Base-by-base conservation (phyloP, 371 early-diverging fungal genomes). In the Zychaea mexicana region DNA sequence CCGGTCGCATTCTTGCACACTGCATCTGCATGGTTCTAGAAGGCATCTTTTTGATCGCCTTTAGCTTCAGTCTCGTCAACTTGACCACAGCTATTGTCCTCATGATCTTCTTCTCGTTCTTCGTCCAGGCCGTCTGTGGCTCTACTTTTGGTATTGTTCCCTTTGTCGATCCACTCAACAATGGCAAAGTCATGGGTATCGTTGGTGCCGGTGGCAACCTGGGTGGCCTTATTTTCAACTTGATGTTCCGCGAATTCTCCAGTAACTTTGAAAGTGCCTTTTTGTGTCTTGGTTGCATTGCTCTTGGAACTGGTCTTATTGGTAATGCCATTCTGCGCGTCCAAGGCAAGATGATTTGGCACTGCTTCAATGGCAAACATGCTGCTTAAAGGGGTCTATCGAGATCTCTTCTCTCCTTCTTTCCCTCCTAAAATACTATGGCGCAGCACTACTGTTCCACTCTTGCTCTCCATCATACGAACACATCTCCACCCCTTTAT, bases 41-140 rank as follows among this genome's bases (percentile, higher is more conserved):
- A 58, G 86, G 84, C 4, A 42, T 56, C 24, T 66, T 70, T 27
- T 38, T 73, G 30, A 57, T 73, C 38, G 68, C 69, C 0, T 65
- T 73, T 59, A 61, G 64, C 22, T 61, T 64, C 53, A 19, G 63
- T 57, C 64, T 72, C 45, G 32, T 52, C 33, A 22, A 62, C 61
- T 31, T 77, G 55, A 27, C 54, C 13, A 64, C 65, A 2, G 45
- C 85, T 7, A 67, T 83, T 61, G 56, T 61, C 13, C 33, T 78
- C 19, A 64, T 82, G 70, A 60, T 77, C 15, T 27, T 73, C 19
- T 77, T 81, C 68, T 77, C 75, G 53, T 74, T 64, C 65, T 83
- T 71, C 69, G 73, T 76, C n/a, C 79, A 82, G 57, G 72, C 54
- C 57, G 64, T 54, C 13, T 60, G 72, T 52, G 76, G 81, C 24